These are phyloP conservation scores for Dactylellina leptospora DNA, from an alignment of 2,329 filamentous ascomycete genomes.

Conservation along the genomic window DNA sequence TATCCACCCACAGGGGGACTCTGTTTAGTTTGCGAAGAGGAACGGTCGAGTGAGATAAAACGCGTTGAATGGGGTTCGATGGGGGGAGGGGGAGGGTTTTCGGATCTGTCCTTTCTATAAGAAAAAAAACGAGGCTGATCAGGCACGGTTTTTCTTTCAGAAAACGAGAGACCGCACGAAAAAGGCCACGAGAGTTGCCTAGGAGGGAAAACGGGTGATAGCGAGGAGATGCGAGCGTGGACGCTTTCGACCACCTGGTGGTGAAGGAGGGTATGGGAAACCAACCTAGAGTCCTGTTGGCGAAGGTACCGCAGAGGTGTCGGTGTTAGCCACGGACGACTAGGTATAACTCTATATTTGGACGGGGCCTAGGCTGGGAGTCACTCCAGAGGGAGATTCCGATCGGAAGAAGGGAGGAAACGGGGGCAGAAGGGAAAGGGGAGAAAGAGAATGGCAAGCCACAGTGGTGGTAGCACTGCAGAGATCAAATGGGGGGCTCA, in stretches of 20 bases:
- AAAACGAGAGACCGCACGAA: constrained; percentile 22
- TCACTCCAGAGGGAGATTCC: no score
- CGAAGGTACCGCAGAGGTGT: constrained; percentile 40
- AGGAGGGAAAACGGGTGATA: constrained; percentile 7
- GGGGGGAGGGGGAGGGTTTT: constrained; percentile 42
- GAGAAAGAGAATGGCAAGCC: constrained; percentile 14
- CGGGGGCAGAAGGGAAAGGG: neutral
- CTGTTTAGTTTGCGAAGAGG: constrained; percentile 18
- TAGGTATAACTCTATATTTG: constrained; percentile 53
- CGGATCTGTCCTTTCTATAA: constrained; percentile 53
- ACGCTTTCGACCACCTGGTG: constrained; percentile 15
- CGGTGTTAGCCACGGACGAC: constrained; percentile 37
- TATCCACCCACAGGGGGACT: constrained; percentile 20
- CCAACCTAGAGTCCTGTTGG: constrained; percentile 50
- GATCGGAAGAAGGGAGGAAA: constrained; percentile 34
- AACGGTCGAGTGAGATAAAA: constrained; percentile 51
- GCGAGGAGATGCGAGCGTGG: constrained; percentile 10
- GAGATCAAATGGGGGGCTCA: constrained; percentile 7
- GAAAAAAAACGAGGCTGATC: constrained; percentile 44
- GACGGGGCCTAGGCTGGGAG: constrained; percentile 30
- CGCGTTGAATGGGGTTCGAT: constrained; percentile 41
- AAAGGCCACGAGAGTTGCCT: constrained; percentile 25
- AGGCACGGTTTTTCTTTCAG: constrained; percentile 15
- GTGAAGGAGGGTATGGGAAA: constrained; percentile 15
- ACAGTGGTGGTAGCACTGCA: no score